These are phyloP conservation scores for Agaricus bisporus DNA, from an alignment of 768 basidiomycete genomes.

Conservation along the genomic window DNA sequence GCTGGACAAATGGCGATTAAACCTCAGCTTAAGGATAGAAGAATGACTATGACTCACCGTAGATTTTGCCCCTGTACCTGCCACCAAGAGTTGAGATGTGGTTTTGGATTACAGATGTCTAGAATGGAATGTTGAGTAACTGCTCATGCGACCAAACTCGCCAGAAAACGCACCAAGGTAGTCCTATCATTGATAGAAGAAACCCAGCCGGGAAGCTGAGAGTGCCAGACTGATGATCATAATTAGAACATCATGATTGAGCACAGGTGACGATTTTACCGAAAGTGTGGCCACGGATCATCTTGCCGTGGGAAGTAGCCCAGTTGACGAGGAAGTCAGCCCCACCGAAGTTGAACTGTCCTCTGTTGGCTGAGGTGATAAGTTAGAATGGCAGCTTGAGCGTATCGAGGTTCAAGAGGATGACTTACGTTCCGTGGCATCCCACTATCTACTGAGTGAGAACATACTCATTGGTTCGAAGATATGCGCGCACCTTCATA, in stretches of 20 bases:
- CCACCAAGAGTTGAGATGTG: slow-evolving; percentile 34
- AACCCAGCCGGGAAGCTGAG: slow-evolving; percentile 34
- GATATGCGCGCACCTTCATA: slow-evolving; percentile 26
- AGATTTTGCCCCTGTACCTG: slow-evolving; percentile 38
- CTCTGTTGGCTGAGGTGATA: slow-evolving; percentile 17
- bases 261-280: slow-evolving; percentile 16
- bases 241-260: slow-evolving; percentile 18
- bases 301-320: slow-evolving; percentile 32
- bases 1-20: slow-evolving; percentile 7
- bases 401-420: not conserved
- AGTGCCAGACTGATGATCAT: slow-evolving; percentile 28
- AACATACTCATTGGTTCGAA: not conserved
- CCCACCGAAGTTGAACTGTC: slow-evolving; percentile 24
- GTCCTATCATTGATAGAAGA: slow-evolving; percentile 24
- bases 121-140: not conserved
- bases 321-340: slow-evolving; percentile 34
- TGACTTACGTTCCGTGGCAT: slow-evolving; percentile 27
- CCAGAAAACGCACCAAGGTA: slow-evolving; percentile 20
- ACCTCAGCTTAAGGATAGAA: not conserved
- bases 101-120: slow-evolving; percentile 30
- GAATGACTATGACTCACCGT: slow-evolving; percentile 11
- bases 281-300: slow-evolving; percentile 36
- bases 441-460: slow-evolving; percentile 21
- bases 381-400: not conserved
- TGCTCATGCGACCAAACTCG: not conserved